phyloP scores from a whole-genome alignment of 306 rosid genomes.

The Abrus precatorius region DNA sequence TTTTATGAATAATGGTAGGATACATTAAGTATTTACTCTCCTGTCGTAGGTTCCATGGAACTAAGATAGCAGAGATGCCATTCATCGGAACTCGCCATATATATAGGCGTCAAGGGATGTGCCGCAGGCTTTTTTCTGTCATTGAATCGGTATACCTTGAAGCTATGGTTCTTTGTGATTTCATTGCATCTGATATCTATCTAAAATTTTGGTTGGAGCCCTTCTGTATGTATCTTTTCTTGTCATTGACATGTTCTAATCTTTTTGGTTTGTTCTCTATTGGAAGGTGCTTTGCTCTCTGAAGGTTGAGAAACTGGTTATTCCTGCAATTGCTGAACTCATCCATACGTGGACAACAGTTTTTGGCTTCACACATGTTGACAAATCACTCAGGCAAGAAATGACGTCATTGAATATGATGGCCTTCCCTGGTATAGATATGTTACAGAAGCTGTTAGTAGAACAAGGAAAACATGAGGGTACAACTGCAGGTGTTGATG shows the following conservation, averaged over 20 bases:
- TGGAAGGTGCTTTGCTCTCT: slow-evolving; percentile 77
- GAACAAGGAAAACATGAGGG: slow-evolving; percentile 61
- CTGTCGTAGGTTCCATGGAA: slow-evolving; percentile 87
- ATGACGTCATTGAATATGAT: slow-evolving; percentile 79
- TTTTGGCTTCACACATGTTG: slow-evolving; percentile 85
- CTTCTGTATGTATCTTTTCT: slow-evolving; percentile 37
- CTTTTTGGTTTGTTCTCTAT: slow-evolving; percentile 36
- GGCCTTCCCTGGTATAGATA: slow-evolving; percentile 93
- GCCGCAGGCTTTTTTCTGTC: slow-evolving; percentile 91
- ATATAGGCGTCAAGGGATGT: slow-evolving; percentile 99
- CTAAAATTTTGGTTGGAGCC: slow-evolving; percentile 25
- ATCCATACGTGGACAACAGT: slow-evolving; percentile 80
- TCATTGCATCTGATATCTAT: slow-evolving; percentile 36
- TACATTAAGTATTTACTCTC: slow-evolving; percentile 9
- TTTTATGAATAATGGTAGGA: slow-evolving; percentile 6
- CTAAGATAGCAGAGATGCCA: slow-evolving; percentile 97
- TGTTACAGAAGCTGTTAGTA: slow-evolving; percentile 83
- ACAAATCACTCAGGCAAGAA: slow-evolving; percentile 77
- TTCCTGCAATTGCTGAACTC: slow-evolving; percentile 95
- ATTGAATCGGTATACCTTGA: slow-evolving; percentile 78
- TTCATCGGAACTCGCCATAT: slow-evolving; percentile 96
- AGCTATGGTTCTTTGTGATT: slow-evolving; percentile 44
- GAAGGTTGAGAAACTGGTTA: slow-evolving; percentile 89
- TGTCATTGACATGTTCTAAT: slow-evolving; percentile 38
- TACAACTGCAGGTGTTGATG: slow-evolving; percentile 53